A percentile compares a stretch with the other conserved stretches of the same genome.
These are phyloP conservation scores for Penicillium salamii DNA, from an alignment of 495 filamentous ascomycete species.

Conservation along the genomic window DNA sequence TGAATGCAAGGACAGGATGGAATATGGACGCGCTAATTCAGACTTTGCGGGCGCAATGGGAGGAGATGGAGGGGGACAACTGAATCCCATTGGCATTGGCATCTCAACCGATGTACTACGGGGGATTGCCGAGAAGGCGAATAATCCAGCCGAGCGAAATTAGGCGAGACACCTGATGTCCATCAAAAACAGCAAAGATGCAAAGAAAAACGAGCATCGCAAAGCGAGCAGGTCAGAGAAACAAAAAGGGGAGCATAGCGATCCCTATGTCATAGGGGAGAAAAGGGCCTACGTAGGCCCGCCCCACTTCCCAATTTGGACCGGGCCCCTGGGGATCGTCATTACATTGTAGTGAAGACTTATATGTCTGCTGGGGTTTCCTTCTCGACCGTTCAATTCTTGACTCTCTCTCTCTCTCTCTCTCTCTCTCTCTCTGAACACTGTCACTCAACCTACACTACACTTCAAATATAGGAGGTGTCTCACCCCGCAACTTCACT, in stretches of 20 bases:
- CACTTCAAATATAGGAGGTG: neutral
- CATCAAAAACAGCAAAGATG: too few relatives aligned
- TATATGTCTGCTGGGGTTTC: too few relatives aligned
- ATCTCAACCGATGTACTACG: neutral
- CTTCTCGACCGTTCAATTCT: neutral
- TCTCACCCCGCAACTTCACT: neutral
- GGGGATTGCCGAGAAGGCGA: neutral
- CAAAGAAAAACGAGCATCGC: neutral
- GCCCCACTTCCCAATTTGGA: neutral
- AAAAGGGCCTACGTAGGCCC: neutral
- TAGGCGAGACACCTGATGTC: neutral
- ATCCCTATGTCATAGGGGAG: neutral
- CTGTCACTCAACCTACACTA: too few relatives aligned
- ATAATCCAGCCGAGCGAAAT: neutral
- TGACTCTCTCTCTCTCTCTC: neutral
- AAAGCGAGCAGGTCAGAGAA: neutral
- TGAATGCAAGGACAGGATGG: constrained; percentile 31
- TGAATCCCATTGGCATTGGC: neutral
- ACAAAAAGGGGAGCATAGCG: neutral
- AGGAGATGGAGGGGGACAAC: constrained; percentile 13
- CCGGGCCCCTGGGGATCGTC: neutral
- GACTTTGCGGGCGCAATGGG: constrained; percentile 25
- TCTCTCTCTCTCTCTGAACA: neutral
- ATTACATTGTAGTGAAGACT: neutral
- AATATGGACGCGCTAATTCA: constrained; percentile 24